Conservation (phyloP, 2,329 filamentous ascomycete genomes). For the Annulohypoxylon truncatum region DNA sequence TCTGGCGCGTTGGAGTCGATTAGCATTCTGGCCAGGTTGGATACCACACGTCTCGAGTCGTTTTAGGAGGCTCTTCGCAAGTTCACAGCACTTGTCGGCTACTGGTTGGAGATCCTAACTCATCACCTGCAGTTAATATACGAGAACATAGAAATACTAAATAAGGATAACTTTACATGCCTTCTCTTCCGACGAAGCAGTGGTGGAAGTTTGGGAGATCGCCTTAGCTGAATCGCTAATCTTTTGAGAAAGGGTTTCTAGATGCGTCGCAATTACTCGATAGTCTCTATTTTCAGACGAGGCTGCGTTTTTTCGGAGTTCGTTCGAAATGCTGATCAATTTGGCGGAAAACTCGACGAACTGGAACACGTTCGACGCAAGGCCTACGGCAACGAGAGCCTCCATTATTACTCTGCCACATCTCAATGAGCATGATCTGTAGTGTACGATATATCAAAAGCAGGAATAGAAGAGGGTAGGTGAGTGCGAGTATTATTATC, state of each 20-base stretch:
- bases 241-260: slow-evolving; percentile 24
- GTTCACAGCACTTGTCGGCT: slow-evolving; percentile 32
- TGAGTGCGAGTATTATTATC: not conserved
- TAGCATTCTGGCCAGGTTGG: slow-evolving; percentile 10
- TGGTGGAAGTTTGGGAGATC: slow-evolving; percentile 26
- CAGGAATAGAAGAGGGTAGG: not conserved
- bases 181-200: slow-evolving; percentile 24
- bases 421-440: not conserved
- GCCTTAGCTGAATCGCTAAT: slow-evolving; percentile 28
- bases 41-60: slow-evolving; percentile 32
- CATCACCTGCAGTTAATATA: not conserved
- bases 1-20: slow-evolving; percentile 25
- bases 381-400: slow-evolving; percentile 36
- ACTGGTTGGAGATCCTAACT: slow-evolving; percentile 30
- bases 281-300: slow-evolving; percentile 35
- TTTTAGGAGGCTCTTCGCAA: slow-evolving; percentile 30
- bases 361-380: slow-evolving; percentile 41
- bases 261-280: slow-evolving; percentile 25
- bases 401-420: slow-evolving; percentile 28
- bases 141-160: not conserved
- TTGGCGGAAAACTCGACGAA: slow-evolving; percentile 36
- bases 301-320: slow-evolving; percentile 36
- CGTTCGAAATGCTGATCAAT: slow-evolving; percentile 31
- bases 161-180: not conserved
- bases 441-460: not conserved